Evolutionary conservation across 2,329 filamentous ascomycete species (phyloP), one percentile per base, ranked within the genome.

Genomic region (Botryotinia calthae): DNA sequence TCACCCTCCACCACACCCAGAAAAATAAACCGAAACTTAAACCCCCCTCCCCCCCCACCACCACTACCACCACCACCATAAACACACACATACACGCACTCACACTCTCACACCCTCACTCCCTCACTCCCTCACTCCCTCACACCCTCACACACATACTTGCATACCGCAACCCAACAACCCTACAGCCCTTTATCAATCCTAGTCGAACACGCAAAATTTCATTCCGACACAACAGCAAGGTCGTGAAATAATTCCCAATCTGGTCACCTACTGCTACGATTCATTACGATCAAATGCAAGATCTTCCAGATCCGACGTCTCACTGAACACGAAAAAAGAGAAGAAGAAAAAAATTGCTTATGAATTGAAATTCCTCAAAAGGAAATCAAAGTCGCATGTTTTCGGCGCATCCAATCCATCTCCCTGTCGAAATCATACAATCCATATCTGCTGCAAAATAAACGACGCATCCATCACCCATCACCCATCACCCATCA

Each of bases 231-330:
- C 48, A 3, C 51, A 54, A 18, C 25, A 56, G 2, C 34, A 56
- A 42, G 34, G 4, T 67, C 34, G 42, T 28, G 18, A 54, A 56
- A 37, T 25, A n/a, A 3, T 44, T 67, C 62, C 51, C 37, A 56
- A 72, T 31, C 25, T 58, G 54, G 40, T 51, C 48, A 31, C 51
- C 40, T n/a, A 34, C 70, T 31, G 56, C 61, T 59, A 37, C 62
- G 40, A 59, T 72, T 67, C 46, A 46, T 40, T 59, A 28, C 61
- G 28, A 67, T 72, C 70, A 44, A 72, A 67, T 72, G 62, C 70
- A 72, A 72, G 31, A 72, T 72, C 62, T 25, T 67, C 51, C 62
- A 72, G 70, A 67, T 67, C 62, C 51, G 44, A 59, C 5, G 62
- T 67, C 51, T 67, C 62, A 59, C 59, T 72, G 16, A 48, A n/a